Evolutionary conservation across 768 basidiomycete species (phyloP).

Genomic region (Boletellus ananiceps): DNA sequence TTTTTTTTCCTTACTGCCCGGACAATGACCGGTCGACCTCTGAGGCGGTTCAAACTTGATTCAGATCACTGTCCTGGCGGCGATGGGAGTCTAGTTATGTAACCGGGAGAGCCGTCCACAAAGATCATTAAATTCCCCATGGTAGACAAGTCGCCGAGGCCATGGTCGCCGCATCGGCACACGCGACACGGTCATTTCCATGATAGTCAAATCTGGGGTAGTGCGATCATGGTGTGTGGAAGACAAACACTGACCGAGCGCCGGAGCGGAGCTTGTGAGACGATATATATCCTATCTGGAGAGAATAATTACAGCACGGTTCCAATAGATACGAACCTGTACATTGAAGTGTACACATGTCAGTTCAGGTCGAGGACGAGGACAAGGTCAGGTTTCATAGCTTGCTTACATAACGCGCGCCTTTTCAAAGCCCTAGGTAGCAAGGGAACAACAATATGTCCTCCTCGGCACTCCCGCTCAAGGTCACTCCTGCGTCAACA

Average conservation of each 20-base stretch:
- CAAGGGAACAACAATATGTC: constrained; percentile 27
- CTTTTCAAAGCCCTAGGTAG: not conserved
- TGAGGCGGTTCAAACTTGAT: constrained; percentile 1
- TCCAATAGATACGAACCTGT: not conserved
- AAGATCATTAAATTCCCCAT: constrained; percentile 2
- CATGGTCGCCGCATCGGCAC: constrained; percentile 27
- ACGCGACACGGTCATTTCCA: constrained; percentile 6
- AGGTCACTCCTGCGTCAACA: constrained; percentile 52
- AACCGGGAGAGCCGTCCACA: constrained; percentile 4
- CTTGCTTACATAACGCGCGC: constrained; percentile 13
- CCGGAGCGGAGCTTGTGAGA: not conserved
- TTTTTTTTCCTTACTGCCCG: constrained; percentile 4
- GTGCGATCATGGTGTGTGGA: not conserved
- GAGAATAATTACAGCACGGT: constrained; percentile 4
- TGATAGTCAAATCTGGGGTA: not conserved
- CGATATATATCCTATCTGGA: not conserved
- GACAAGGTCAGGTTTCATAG: constrained; percentile 10
- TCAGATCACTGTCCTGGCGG: not conserved
- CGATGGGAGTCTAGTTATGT: constrained; percentile 13
- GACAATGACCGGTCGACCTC: constrained; percentile 17
- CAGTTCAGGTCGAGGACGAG: not conserved
- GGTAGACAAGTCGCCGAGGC: not conserved
- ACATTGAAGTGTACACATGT: no score
- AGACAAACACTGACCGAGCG: not conserved
- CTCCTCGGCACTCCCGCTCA: constrained; percentile 63